phyloP scores from a whole-genome alignment of 2,329 filamentous ascomycete genomes.

The Neopestalotiopsis sp. region DNA sequence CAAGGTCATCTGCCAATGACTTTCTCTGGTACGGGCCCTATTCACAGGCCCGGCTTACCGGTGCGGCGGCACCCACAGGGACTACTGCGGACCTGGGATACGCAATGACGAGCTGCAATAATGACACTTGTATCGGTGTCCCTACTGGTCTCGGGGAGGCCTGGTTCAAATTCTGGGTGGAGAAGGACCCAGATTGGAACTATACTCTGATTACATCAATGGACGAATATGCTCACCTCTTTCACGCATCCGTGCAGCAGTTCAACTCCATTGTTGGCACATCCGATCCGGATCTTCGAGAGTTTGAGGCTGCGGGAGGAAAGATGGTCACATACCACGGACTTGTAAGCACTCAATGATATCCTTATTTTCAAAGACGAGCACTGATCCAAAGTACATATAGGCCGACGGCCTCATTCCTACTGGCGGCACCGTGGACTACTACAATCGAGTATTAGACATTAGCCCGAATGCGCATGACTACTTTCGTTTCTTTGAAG shows the following conservation, averaged over 20 bases:
- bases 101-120: not conserved
- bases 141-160: not conserved
- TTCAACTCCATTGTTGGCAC: conserved; percentile 4
- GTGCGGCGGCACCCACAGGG: not conserved
- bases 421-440: not conserved
- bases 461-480: not conserved
- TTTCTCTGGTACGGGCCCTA: conserved; percentile 12
- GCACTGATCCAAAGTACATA: too few relatives aligned
- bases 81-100: conserved; percentile 1
- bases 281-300: not conserved
- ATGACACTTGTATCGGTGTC: not conserved
- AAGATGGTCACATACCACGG: conserved; percentile 6
- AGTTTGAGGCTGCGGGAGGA: not conserved
- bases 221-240: not conserved
- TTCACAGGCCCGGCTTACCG: not conserved
- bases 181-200: conserved; percentile 6
- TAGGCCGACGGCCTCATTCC: not conserved
- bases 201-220: not conserved
- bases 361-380: too few relatives aligned
- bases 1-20: not conserved
- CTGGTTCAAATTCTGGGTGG: not conserved
- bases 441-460: not conserved
- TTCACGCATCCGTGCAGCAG: not conserved
- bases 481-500: not conserved
- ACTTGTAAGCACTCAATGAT: not conserved